A percentile compares a stretch with the other conserved stretches of the same genome.
These are phyloP conservation scores for Annulohypoxylon stygium DNA, from an alignment of 495 filamentous ascomycete genomes.

Conservation along the genomic window DNA sequence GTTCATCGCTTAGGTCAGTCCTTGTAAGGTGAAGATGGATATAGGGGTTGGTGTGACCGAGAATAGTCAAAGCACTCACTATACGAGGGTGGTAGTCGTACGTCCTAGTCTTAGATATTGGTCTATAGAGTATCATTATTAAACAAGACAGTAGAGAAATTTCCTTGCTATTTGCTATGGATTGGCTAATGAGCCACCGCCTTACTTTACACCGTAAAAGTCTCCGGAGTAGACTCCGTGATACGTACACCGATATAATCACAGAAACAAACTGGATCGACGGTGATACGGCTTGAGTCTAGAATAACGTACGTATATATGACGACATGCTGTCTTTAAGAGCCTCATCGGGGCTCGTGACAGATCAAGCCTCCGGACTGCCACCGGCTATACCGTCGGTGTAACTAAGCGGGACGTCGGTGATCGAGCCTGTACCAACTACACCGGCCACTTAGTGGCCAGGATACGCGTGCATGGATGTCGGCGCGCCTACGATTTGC, in stretches of 20 bases:
- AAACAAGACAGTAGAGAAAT: not conserved
- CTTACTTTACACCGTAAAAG: not conserved
- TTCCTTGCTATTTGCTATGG: not conserved
- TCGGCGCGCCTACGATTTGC: constrained; percentile 14
- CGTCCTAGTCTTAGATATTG: not conserved
- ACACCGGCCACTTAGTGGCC: not conserved
- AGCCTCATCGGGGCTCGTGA: constrained; percentile 15
- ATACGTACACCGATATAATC: not conserved
- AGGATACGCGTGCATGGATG: not conserved
- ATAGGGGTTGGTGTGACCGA: not conserved
- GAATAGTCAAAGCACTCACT: not conserved
- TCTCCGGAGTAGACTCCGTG: not conserved
- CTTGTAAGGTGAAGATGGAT: not conserved
- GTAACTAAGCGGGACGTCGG: not conserved
- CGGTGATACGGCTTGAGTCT: not conserved
- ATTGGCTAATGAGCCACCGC: not conserved
- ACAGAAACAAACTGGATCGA: not conserved
- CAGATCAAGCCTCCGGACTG: not conserved
- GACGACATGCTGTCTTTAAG: not conserved
- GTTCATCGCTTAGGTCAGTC: not conserved
- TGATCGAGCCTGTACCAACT: constrained; percentile 4
- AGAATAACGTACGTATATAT: not conserved
- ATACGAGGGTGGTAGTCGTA: not conserved
- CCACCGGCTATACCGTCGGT: not conserved
- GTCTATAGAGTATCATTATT: not conserved